Base-by-base conservation (phyloP, 2,329 filamentous ascomycete species). In the Camillea tinctor region DNA sequence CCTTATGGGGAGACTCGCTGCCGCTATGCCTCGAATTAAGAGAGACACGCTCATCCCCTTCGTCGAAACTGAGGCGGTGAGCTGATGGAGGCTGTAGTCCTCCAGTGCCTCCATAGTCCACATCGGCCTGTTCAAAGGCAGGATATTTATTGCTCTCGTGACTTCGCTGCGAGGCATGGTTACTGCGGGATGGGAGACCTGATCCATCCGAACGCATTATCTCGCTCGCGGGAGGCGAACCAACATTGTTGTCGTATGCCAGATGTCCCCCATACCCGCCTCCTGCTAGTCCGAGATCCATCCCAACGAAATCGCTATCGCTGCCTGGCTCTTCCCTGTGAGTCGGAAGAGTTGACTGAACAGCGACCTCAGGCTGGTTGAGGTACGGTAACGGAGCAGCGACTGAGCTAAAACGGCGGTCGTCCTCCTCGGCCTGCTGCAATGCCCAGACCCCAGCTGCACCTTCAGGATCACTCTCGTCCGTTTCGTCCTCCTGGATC, bases 81-180 rank as follows among this genome's bases (percentile, higher is more conserved):
- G 81, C 81, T 54, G 82, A 86, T 1, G 93, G 93, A 60, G 91
- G 85, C 63, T 93, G 88, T 24, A 97, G 77, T 1, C 95, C 95
- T 49, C 94, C 95, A n/a, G 93, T 97, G 7, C 91, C 93, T 54
- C 87, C 90, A 52, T 92, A 93, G 74, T 98, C 94, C 55, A 97
- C 89, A 57, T 90, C 85, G 5, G 90, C 92, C 57, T 87, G 82
- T 15, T 78, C 72, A 64, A 83, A 83, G 6, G 78, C 77, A 1
- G 79, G 73, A 57, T 76, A 78, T 15, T 76, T 72, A 57, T 73
- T 72, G 48, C 71, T 74, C n/a, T 72, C 73, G 73, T 80, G 57
- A 77, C 78, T 77, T 55, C 72, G 68, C 49, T 74, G 72, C 20
- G 71, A 73, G 15, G 71, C 64, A 52, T 75, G 72, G 50, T 64